Evolutionary conservation across 345 rosid genomes (phyloP), one percentile per base, ranked within the genome.

Genomic region (Noccaea caerulescens): DNA sequence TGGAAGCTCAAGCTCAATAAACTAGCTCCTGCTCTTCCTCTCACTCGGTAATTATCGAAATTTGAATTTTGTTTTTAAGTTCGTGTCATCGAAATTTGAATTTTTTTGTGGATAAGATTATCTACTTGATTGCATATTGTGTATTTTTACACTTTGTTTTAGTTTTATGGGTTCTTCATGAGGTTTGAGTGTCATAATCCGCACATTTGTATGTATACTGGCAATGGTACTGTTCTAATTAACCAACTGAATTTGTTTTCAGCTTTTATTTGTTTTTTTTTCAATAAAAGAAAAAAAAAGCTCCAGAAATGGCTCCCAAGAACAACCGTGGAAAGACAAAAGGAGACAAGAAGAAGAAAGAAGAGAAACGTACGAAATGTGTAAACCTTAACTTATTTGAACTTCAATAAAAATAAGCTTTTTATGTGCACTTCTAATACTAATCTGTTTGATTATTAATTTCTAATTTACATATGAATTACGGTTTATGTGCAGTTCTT

Each of bases 321-420:
- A 91, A 88, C 96, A 89, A 77, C 74, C 91, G 96, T 38, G 87
- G 96, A 50, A 94, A 91, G 80, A 79, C 93, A 30, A 94, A 84
- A 74, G 93, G 90, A 64, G 99, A 94, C 12, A 94, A 89, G 93
- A 94, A 88, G 92, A 94, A 94, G 85, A 94, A 91, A 68, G 99
- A 89, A 68, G 99, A 94, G 68, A 94, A 91, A 78, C 89, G 99
- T 91, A 83, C 25, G 8, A 11, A 12, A 14, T n/a, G 27, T 23
- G 13, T 53, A 45, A 23, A 18, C 23, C 7, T 47, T 36, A 0
- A 32, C 20, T 13, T 8, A 6, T 43, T 14, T 34, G 8, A 59
- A 16, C 39, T 12, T 27, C 47, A 57, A 55, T 14, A 1, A 10
- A 14, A 14, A 14, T 10, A 20, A n/a, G 36, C 1, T 56, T 14